Conservation (phyloP, 345 rosid species). For the Gossypium longicalyx region DNA sequence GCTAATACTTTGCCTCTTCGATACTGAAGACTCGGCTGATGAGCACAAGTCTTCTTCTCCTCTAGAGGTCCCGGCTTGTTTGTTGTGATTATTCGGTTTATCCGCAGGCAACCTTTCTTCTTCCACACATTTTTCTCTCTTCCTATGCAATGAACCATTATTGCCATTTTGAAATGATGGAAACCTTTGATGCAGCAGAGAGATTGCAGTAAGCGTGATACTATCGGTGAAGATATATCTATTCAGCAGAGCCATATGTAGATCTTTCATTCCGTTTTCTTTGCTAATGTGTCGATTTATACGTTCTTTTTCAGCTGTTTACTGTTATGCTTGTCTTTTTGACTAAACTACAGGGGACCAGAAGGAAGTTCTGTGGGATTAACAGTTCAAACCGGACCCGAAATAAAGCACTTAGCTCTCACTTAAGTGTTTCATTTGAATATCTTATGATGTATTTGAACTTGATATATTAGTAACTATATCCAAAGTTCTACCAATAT, state of each 20-base stretch:
- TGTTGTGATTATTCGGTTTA: conserved; percentile 14
- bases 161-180: conserved; percentile 41
- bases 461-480: not conserved
- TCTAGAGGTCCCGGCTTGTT: conserved; percentile 29
- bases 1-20: conserved; percentile 44
- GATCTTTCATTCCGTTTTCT: not conserved
- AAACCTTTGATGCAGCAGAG: conserved; percentile 41
- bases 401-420: conserved; percentile 61
- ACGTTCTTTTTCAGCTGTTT: conserved; percentile 1
- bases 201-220: too few species aligned
- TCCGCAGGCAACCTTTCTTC: conserved; percentile 19
- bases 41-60: conserved; percentile 56
- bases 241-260: too few species aligned
- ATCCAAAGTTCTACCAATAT: not conserved
- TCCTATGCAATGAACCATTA: conserved; percentile 28
- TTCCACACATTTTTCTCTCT: conserved; percentile 51
- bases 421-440: conserved; percentile 11
- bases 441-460: not conserved
- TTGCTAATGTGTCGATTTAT: not conserved
- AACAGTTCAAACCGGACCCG: conserved; percentile 66
- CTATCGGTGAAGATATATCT: too few species aligned
- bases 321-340: conserved; percentile 15
- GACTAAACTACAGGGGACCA: conserved; percentile 62
- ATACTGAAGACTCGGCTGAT: conserved; percentile 67
- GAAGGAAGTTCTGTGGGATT: conserved; percentile 85